Evolutionary conservation across 164 flowering plant genomes (phyloP).

Genomic region (Dillenia turbinata): DNA sequence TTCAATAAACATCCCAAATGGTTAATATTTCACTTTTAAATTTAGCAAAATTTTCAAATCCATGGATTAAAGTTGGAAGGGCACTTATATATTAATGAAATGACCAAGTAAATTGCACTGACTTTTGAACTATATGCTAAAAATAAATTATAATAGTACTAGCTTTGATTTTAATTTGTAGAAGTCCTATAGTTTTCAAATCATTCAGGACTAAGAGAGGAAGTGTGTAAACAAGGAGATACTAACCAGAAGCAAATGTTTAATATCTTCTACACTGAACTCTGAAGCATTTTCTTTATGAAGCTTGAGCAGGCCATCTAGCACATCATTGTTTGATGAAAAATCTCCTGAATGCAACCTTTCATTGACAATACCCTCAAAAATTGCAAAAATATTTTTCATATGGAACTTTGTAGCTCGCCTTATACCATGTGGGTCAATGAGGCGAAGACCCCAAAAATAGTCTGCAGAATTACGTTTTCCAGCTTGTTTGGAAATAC

Average conservation of each 20-base stretch:
- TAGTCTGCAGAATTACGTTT: conserved; percentile 25
- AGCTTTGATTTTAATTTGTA: too few relatives aligned
- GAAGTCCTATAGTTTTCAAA: too few relatives aligned
- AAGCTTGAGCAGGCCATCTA: conserved; percentile 17
- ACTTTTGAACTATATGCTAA: too few relatives aligned
- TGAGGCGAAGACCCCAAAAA: conserved; percentile 14
- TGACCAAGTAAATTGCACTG: too few relatives aligned
- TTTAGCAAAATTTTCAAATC: too few relatives aligned
- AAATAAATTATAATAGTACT: too few relatives aligned
- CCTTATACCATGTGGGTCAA: conserved; percentile 27
- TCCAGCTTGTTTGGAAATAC: conserved; percentile 1
- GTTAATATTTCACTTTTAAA: too few relatives aligned
- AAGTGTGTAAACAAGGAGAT: too few relatives aligned
- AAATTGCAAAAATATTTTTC: conserved; percentile 7
- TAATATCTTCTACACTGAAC: neutral
- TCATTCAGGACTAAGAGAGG: too few relatives aligned
- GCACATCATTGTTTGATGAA: conserved; percentile 11
- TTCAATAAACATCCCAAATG: too few relatives aligned
- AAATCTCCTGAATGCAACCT: neutral
- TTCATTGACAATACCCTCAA: conserved; percentile 8
- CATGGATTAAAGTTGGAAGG: too few relatives aligned
- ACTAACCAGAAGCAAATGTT: conserved; percentile 11
- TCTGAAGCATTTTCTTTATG: conserved; percentile 10
- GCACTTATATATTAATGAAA: too few relatives aligned
- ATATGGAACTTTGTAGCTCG: conserved; percentile 2